These are phyloP conservation scores for Uronychia binucleata DNA, from an alignment of 73 alveolate species.

Conservation along the genomic window DNA sequence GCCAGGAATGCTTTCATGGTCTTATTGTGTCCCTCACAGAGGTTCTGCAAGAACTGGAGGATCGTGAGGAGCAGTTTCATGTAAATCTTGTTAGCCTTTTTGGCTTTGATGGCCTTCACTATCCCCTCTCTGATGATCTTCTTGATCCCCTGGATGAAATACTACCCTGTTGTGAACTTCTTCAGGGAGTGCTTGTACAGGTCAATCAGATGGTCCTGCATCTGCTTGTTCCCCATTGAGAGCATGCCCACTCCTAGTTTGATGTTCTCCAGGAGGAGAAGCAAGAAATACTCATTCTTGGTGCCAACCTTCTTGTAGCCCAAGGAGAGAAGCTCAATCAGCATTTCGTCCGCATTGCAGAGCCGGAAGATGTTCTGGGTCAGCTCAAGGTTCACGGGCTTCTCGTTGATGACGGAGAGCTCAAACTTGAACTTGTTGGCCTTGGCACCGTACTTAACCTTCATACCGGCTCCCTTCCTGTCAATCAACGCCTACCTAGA, in stretches of 20 bases:
- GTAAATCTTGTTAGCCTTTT: not conserved
- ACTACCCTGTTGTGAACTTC: not conserved
- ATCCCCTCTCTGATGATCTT: conserved; percentile 6
- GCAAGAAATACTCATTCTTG: not conserved
- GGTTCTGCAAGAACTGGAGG: not conserved
- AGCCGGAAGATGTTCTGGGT: not conserved
- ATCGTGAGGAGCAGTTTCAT: not conserved
- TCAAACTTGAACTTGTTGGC: not conserved
- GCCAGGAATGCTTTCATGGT: not conserved
- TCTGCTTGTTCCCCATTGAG: not conserved
- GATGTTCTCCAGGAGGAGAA: not conserved
- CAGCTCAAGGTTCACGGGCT: conserved; percentile 4
- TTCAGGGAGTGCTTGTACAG: not conserved
- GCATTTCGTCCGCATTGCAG: conserved; percentile 11
- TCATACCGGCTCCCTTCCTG: not conserved
- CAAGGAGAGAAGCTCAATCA: not conserved
- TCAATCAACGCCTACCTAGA: not conserved
- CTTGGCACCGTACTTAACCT: not conserved
- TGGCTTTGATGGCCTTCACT: not conserved
- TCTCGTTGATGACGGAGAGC: not conserved
- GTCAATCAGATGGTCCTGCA: not conserved
- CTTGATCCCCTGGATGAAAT: conserved; percentile 5
- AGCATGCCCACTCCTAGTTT: not conserved
- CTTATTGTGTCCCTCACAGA: conserved; percentile 10
- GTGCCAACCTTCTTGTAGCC: conserved; percentile 4